Percentiles rank a stretch among this genome's conserved stretches.
phyloP scores from a whole-genome alignment of 257 asterid genomes.

The Nicotiana noctiflora region DNA sequence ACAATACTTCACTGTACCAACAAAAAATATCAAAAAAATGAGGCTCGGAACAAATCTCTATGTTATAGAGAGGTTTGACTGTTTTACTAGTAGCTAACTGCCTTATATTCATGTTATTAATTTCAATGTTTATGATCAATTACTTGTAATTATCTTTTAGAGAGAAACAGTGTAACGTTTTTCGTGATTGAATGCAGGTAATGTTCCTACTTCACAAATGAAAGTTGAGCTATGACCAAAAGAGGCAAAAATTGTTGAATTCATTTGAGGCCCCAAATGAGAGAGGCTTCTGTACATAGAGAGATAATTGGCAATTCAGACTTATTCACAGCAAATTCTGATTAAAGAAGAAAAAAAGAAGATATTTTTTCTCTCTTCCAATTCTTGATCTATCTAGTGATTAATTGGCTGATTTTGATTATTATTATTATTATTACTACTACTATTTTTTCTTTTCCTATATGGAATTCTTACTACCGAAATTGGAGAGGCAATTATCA shows the following conservation, averaged over 20 bases:
- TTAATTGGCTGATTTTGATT: constrained; percentile 8
- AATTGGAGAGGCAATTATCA: not conserved
- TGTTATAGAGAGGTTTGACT: too few species aligned
- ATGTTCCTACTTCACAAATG: constrained; percentile 40
- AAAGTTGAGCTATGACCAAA: constrained; percentile 55
- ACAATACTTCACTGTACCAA: too few species aligned
- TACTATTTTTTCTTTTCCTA: not conserved
- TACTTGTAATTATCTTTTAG: not conserved
- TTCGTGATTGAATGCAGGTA: constrained; percentile 35
- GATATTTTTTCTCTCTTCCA: constrained; percentile 1
- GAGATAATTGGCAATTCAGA: constrained; percentile 18
- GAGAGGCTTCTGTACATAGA: constrained; percentile 85
- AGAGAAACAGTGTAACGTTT: not conserved
- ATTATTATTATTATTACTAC: not conserved
- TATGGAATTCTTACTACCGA: not conserved
- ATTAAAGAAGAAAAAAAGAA: constrained; percentile 2
- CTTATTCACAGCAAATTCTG: not conserved
- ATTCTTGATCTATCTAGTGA: constrained; percentile 12
- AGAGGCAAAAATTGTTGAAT: constrained; percentile 27
- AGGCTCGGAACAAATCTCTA: too few species aligned
- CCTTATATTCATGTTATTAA: not conserved
- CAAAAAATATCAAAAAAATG: too few species aligned
- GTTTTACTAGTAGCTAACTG: too few species aligned
- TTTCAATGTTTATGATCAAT: not conserved
- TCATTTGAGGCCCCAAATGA: constrained; percentile 60